Conservation (phyloP, 2,329 filamentous ascomycete genomes). For the Phyllosticta paracitricarpa region DNA sequence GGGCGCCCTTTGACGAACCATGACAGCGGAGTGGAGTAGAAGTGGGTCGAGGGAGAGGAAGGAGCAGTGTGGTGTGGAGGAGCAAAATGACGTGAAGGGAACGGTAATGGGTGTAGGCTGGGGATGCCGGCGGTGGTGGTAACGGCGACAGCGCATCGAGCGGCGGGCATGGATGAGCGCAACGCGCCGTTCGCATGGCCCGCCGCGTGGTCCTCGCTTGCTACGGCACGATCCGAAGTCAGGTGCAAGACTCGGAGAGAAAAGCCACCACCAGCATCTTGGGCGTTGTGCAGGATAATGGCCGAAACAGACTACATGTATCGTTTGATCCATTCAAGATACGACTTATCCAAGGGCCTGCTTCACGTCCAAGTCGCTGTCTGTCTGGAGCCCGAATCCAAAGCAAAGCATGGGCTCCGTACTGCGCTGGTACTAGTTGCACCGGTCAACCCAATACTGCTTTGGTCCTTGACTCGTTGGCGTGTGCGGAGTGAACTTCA, state of each 20-base stretch:
- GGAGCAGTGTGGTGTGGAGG: background rate
- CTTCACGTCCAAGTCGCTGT: background rate
- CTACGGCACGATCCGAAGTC: background rate
- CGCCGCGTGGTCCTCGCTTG: background rate
- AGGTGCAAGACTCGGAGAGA: background rate
- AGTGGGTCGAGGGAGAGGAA: background rate
- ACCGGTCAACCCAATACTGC: background rate
- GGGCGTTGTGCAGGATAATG: too few relatives aligned
- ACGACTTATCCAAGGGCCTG: background rate
- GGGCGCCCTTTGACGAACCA: constrained; percentile 35
- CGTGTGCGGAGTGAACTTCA: background rate
- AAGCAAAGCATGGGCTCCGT: background rate
- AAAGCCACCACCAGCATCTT: background rate
- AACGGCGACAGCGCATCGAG: background rate
- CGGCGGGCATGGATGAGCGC: background rate
- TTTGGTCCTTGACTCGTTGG: background rate
- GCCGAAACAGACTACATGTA: too few relatives aligned
- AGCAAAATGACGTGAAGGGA: background rate
- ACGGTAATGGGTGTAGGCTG: background rate
- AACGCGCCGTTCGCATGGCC: background rate
- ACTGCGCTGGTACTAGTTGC: background rate
- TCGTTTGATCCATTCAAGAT: background rate
- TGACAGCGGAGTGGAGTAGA: constrained; percentile 15
- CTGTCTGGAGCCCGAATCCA: background rate
- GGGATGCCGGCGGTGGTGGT: constrained; percentile 1